A percentile compares a stretch with the other conserved stretches of the same genome.
These are phyloP conservation scores for Halophytophthora batemanensis DNA, from an alignment of 352 stramenopile genomes.

Conservation along the genomic window DNA sequence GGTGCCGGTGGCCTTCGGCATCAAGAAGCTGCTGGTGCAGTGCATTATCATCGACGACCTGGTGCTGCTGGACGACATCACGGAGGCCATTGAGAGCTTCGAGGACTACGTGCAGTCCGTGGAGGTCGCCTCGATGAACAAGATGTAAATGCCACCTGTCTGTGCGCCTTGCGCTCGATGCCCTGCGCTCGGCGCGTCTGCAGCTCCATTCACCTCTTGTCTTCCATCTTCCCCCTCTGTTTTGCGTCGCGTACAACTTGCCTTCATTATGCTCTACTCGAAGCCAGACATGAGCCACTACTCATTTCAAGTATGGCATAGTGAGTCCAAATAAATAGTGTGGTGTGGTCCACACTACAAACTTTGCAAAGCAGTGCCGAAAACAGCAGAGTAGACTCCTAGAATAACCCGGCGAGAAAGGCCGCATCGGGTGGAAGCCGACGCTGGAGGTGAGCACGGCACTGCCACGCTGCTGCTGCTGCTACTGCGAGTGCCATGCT, in stretches of 20 bases:
- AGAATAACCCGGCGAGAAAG: too few relatives aligned
- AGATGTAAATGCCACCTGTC: slow-evolving; percentile 49
- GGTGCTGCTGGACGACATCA: slow-evolving; percentile 81
- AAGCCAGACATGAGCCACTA: too few relatives aligned
- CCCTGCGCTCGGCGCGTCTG: too few relatives aligned
- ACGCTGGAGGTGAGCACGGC: too few relatives aligned
- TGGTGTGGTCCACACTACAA: not conserved
- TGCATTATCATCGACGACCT: slow-evolving; percentile 84
- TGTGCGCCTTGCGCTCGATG: not conserved
- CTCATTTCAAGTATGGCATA: too few relatives aligned
- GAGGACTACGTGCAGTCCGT: slow-evolving; percentile 87
- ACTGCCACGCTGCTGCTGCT: too few relatives aligned
- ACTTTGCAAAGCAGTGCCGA: not conserved
- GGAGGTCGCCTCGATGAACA: slow-evolving; percentile 87
- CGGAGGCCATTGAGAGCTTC: slow-evolving; percentile 73
- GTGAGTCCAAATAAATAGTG: too few relatives aligned
- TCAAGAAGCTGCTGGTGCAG: slow-evolving; percentile 84
- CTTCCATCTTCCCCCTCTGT: too few relatives aligned
- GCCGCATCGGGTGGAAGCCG: not conserved
- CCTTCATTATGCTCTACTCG: too few relatives aligned
- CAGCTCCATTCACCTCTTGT: too few relatives aligned
- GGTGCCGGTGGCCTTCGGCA: slow-evolving; percentile 80
- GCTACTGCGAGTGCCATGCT: slow-evolving; percentile 31
- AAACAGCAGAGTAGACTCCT: not conserved
- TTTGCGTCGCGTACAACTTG: too few relatives aligned